Evolutionary conservation across 495 filamentous ascomycete genomes (phyloP).

Genomic region (Penicillium lividum): DNA sequence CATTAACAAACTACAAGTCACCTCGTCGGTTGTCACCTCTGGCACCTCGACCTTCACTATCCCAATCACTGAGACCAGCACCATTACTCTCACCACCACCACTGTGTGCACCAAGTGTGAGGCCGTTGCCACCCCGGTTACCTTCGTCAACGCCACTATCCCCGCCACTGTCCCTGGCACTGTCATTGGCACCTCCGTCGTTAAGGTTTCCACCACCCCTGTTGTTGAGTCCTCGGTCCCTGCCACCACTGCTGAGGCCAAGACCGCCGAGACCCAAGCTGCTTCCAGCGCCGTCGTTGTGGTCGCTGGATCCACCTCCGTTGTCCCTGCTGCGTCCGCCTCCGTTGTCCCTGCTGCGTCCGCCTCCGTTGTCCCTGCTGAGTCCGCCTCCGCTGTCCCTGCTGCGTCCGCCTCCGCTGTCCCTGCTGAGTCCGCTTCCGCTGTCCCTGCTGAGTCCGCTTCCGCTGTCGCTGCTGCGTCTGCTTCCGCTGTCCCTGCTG

Average conservation of each 20-base stretch:
- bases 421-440: conserved; percentile 8
- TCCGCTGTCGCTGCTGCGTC: conserved; percentile 1
- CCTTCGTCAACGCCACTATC: conserved; percentile 29
- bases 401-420: conserved; percentile 9
- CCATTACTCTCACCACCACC: conserved; percentile 38
- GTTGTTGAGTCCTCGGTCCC: conserved; percentile 4
- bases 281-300: conserved; percentile 8
- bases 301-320: conserved; percentile 7
- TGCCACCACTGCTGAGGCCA: too few relatives aligned
- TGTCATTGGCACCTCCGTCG: conserved; percentile 1
- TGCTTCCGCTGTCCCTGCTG: conserved; percentile 7
- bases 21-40: conserved; percentile 33
- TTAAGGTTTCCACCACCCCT: conserved; percentile 12
- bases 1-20: conserved; percentile 28
- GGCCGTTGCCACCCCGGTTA: conserved; percentile 24
- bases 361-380: conserved; percentile 8
- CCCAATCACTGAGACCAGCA: conserved; percentile 40
- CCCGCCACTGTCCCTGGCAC: conserved; percentile 14
- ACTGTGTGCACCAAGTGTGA: conserved; percentile 28
- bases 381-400: background rate
- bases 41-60: conserved; percentile 33
- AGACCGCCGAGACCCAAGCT: too few relatives aligned
- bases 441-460: conserved; percentile 14
- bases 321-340: conserved; percentile 14
- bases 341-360: conserved; percentile 6